Percentiles rank a stretch among this genome's conserved stretches.
Conservation (phyloP, 2,329 filamentous ascomycete species). For the Epichloe sibirici region DNA sequence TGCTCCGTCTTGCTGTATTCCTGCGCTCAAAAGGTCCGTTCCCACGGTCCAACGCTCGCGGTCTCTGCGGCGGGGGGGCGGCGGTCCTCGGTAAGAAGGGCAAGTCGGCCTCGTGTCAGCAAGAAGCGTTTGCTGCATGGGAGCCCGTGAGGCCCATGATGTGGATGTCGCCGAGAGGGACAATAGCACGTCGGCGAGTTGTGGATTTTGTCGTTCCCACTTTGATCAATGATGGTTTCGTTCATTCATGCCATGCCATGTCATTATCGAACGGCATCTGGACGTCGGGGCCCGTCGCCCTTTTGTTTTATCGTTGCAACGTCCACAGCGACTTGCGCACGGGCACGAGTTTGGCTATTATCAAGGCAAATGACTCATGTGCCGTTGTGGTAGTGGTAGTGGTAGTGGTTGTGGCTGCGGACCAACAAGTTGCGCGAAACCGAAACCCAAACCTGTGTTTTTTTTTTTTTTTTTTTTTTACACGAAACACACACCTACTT, state of each 20-base stretch:
- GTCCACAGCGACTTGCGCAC: background rate
- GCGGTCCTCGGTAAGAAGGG: too few species aligned
- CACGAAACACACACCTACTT: too few species aligned
- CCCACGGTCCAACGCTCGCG: too few species aligned
- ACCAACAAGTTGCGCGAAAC: too few species aligned
- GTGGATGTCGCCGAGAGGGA: background rate
- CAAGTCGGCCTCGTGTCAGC: too few species aligned
- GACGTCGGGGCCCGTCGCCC: background rate
- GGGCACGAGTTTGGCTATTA: background rate
- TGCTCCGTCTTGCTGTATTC: background rate
- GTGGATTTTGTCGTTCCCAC: background rate
- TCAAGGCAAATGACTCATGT: background rate
- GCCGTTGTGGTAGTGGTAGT: too few species aligned
- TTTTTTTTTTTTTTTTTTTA: too few species aligned
- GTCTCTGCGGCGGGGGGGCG: too few species aligned
- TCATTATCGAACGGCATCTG: too few species aligned
- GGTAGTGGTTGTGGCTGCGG: too few species aligned
- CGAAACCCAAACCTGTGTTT: fast-evolving
- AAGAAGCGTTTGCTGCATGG: background rate
- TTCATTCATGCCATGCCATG: background rate
- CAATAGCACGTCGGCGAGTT: background rate
- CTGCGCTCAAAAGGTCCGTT: background rate
- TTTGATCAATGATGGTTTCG: background rate
- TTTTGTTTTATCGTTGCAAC: background rate
- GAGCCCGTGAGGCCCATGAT: background rate